Evolutionary conservation across 306 rosid genomes (phyloP).

Genomic region (Erythrophleum fordii): DNA sequence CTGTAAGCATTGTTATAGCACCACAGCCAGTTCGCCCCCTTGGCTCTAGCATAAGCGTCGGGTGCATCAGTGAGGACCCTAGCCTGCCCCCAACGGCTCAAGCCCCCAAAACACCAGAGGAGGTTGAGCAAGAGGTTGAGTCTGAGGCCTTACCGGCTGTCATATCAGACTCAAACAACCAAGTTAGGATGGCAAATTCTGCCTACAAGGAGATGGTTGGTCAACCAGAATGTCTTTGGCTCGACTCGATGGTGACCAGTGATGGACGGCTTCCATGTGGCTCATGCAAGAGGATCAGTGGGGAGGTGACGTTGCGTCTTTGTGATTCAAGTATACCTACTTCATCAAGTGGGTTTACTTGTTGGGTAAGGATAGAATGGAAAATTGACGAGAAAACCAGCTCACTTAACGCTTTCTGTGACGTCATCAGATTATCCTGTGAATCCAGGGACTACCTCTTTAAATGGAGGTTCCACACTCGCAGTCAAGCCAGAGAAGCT

Average conservation of each 20-base stretch:
- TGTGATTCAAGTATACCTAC: slow-evolving; percentile 54
- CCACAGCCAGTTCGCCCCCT: slow-evolving; percentile 86
- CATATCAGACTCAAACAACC: slow-evolving; percentile 82
- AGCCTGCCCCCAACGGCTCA: not conserved
- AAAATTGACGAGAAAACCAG: slow-evolving; percentile 48
- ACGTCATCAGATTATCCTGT: slow-evolving; percentile 64
- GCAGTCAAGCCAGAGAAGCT: slow-evolving; percentile 49
- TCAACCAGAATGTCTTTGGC: slow-evolving; percentile 90
- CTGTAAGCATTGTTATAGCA: slow-evolving; percentile 48
- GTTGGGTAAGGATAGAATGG: slow-evolving; percentile 98
- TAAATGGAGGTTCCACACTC: slow-evolving; percentile 86
- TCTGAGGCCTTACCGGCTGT: slow-evolving; percentile 71
- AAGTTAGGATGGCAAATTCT: slow-evolving; percentile 77
- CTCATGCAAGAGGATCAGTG: slow-evolving; percentile 73
- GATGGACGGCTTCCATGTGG: slow-evolving; percentile 8
- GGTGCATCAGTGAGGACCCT: slow-evolving; percentile 57
- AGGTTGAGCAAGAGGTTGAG: slow-evolving; percentile 71
- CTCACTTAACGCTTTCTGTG: slow-evolving; percentile 70
- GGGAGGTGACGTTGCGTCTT: slow-evolving; percentile 68
- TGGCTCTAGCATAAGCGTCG: slow-evolving; percentile 73
- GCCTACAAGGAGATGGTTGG: slow-evolving; percentile 92
- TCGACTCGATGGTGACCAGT: slow-evolving; percentile 55
- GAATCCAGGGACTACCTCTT: slow-evolving; percentile 78
- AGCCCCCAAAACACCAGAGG: slow-evolving; percentile 52
- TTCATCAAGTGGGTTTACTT: slow-evolving; percentile 74